Percentiles rank a stretch among this genome's conserved stretches.
These are phyloP conservation scores for Ogataea hybrid DNA, from an alignment of 1,139 yeast genomes.

Conservation along the genomic window DNA sequence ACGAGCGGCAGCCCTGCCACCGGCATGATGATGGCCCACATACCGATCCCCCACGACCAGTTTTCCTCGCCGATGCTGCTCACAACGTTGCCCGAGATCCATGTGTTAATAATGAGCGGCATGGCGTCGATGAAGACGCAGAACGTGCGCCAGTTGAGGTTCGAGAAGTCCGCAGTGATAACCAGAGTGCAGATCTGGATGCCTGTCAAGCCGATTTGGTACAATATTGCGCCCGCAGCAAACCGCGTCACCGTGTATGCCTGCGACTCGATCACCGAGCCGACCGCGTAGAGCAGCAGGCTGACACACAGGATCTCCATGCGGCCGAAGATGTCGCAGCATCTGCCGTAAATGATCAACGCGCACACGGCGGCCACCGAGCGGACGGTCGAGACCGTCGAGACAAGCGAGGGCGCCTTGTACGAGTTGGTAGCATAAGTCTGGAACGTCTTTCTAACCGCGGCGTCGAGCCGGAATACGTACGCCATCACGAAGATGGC, in stretches of 20 bases:
- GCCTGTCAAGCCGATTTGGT: conserved; percentile 71
- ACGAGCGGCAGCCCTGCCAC: conserved; percentile 58
- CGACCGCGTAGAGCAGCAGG: conserved; percentile 60
- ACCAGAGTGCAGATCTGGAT: conserved; percentile 53
- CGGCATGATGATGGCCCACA: conserved; percentile 80
- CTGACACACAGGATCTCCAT: conserved; percentile 52
- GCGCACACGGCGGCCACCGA: conserved; percentile 70
- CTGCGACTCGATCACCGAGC: conserved; percentile 69
- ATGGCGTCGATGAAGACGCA: conserved; percentile 61
- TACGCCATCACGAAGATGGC: conserved; percentile 62
- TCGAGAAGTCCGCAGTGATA: conserved; percentile 63
- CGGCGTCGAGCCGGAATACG: conserved; percentile 64
- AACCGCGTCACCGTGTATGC: conserved; percentile 62
- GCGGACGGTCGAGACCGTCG: conserved; percentile 63
- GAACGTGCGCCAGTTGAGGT: conserved; percentile 67
- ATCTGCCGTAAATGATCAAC: conserved; percentile 66
- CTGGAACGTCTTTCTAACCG: conserved; percentile 46
- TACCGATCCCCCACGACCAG: conserved; percentile 76
- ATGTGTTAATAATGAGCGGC: conserved; percentile 73
- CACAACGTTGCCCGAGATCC: conserved; percentile 65
- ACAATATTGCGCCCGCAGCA: conserved; percentile 72
- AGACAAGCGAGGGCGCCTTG: conserved; percentile 55
- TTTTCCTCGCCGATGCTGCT: conserved; percentile 33
- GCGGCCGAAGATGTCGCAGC: conserved; percentile 72
- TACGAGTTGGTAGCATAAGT: conserved; percentile 54